These are phyloP conservation scores for Wickerhamiella alocasiicola DNA, from an alignment of 805 yeast species.

Conservation along the genomic window DNA sequence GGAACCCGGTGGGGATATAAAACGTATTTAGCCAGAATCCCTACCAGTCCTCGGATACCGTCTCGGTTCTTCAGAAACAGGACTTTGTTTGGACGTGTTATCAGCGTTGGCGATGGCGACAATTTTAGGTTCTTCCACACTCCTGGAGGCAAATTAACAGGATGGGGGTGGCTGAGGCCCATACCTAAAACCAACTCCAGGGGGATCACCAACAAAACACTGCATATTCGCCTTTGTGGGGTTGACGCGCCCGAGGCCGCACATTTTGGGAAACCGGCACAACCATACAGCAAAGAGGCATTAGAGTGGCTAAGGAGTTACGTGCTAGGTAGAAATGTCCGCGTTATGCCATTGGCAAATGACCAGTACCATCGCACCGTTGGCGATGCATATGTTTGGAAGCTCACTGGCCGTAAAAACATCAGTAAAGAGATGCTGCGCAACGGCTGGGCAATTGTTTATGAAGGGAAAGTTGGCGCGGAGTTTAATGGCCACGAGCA, in stretches of 20 bases:
- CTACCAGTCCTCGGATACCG: slow-evolving; percentile 42
- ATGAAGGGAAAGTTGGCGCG: slow-evolving; percentile 69
- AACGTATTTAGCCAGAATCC: slow-evolving; percentile 37
- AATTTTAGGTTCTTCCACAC: slow-evolving; percentile 86
- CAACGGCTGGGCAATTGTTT: slow-evolving; percentile 73
- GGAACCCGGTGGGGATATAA: slow-evolving; percentile 26
- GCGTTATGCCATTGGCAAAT: slow-evolving; percentile 62
- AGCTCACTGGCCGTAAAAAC: slow-evolving; percentile 60
- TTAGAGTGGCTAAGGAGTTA: slow-evolving; percentile 58
- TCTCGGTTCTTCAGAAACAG: slow-evolving; percentile 31
- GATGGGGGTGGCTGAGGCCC: slow-evolving; percentile 85
- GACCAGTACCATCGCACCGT: slow-evolving; percentile 90
- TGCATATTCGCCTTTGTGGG: slow-evolving; percentile 76
- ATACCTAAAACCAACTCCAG: slow-evolving; percentile 45
- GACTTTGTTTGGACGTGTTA: slow-evolving; percentile 57
- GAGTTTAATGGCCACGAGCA: slow-evolving; percentile 73
- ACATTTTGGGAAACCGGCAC: slow-evolving; percentile 90
- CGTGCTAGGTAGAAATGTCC: slow-evolving; percentile 52
- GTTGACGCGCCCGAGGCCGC: slow-evolving; percentile 95
- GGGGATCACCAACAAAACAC: slow-evolving; percentile 46
- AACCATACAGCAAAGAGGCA: slow-evolving; percentile 78
- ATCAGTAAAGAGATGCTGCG: slow-evolving; percentile 80
- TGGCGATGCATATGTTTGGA: slow-evolving; percentile 51
- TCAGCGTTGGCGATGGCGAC: slow-evolving; percentile 92
- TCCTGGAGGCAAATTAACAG: slow-evolving; percentile 78